Percentiles rank a stretch among this genome's conserved stretches.
These are phyloP conservation scores for Saprolegnia diclina DNA, from an alignment of 352 stramenopile species.

Conservation along the genomic window DNA sequence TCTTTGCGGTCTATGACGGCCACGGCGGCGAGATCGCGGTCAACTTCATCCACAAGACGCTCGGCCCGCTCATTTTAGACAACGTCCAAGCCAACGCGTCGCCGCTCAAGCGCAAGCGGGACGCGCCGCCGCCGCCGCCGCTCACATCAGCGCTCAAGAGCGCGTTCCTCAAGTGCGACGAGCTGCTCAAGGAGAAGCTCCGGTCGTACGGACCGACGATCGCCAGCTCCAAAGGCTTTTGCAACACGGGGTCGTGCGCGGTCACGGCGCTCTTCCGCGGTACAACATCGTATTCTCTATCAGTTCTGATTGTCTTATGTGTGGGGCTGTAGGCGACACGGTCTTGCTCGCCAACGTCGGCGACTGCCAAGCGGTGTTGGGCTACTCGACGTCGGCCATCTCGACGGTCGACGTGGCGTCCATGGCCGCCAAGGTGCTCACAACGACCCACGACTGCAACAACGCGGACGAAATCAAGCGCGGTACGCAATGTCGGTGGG, in stretches of 20 bases:
- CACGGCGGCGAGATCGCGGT: constrained; percentile 61
- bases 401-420: constrained; percentile 34
- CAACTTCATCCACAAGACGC: constrained; percentile 33
- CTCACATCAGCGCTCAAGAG: constrained; percentile 31
- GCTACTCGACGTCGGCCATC: constrained; percentile 39
- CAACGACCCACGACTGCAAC: constrained; percentile 41
- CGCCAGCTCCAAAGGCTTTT: constrained; percentile 56
- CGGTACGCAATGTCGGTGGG: too few relatives aligned
- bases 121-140: constrained; percentile 29
- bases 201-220: constrained; percentile 37
- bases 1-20: constrained; percentile 60
- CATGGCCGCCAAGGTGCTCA: constrained; percentile 21
- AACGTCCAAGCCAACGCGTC: constrained; percentile 26
- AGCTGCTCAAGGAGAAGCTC: constrained; percentile 51
- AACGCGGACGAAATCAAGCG: constrained; percentile 42
- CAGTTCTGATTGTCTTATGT: background rate
- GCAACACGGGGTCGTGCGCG: constrained; percentile 61
- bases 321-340: background rate
- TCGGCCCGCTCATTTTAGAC: background rate
- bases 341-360: constrained; percentile 89
- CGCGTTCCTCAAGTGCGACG: constrained; percentile 51
- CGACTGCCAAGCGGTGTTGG: constrained; percentile 86
- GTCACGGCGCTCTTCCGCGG: constrained; percentile 57
- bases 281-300: constrained; percentile 23
- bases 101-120: constrained; percentile 31